Evolutionary conservation across 306 rosid species (phyloP), one percentile per base, ranked within the genome.

Genomic region (Sophora flavescens): DNA sequence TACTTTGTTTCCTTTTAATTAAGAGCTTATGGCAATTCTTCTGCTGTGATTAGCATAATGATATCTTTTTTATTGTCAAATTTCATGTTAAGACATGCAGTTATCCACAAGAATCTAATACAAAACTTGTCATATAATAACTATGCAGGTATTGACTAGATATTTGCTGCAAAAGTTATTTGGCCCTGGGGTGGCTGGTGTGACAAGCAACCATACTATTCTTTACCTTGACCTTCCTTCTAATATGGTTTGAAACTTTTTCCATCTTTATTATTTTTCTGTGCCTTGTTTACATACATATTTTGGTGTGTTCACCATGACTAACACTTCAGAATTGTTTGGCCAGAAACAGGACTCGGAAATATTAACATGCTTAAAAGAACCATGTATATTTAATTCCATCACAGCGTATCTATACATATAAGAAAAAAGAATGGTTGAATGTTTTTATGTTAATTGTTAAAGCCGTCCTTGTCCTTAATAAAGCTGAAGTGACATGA

Each of bases 191-290:
- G 84, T 60, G 45, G 88, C 86, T 17, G 71, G 68, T 14, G 88
- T 87, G 78, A 92, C 98, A 56, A 86, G 83, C 70, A 22, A 90
- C 72, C 67, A 76, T 35, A 85, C 80, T 45, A 63, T 90, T 78
- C 75, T 92, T 64, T 89, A 94, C 81, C 89, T 82, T 63, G 98
- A 94, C 70, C 97, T 94, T 70, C 98, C 96, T 80, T 89, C 98
- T 64, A 94, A 95, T 74, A 87, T 92, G 98, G 97, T 95, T 10
- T 73, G 80, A 72, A n/a, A n/a, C n/a, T n/a, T n/a, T n/a, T n/a
- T n/a, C n/a, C n/a, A n/a, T n/a, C n/a, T n/a, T n/a, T n/a, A n/a
- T n/a, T n/a, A n/a, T n/a, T n/a, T n/a, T n/a, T n/a, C n/a, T n/a
- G n/a, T n/a, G n/a, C n/a, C n/a, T n/a, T n/a, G n/a, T n/a, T n/a